Base-by-base conservation (phyloP, 257 asterid genomes). In the Solanum appendiculatum region DNA sequence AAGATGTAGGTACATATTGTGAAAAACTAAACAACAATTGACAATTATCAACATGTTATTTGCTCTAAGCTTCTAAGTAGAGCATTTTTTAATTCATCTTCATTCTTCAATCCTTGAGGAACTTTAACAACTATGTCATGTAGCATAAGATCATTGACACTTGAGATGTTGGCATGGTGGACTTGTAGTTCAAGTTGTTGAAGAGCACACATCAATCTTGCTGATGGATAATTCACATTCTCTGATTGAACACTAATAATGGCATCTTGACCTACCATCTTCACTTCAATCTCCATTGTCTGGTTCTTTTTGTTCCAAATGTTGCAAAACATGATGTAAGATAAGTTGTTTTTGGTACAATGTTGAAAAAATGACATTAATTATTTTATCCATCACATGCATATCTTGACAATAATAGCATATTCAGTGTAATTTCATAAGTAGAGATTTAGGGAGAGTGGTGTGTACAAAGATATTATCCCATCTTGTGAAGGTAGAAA, bases 231-330 rank as follows among this genome's bases (percentile, higher is more conserved):
- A 29, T 91, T 88, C 0, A 69, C 31, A 84, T 88, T 92, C 4
- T 91, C 95, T 18, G 96, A 93, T 89, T 93, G 99, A 3, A 93
- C 95, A 86, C 99, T 90, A 27, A 96, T 90, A 96, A 96, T 94
- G 21, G 96, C 98, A 66, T 96, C 96, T 2, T 13, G 12, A 3
- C 98, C 98, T 0, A 94, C 91, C 15, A 96, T 78, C 94, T 90
- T 94, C 73, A 96, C 98, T 46, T 96, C 98, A 16, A 94, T 93
- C 93, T 25, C 72, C 72, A 64, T 5, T 1, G 72, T 25, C 72
- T 64, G 72, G 8, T 64, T 25, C 9, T 64, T 14, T 44, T 63
- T 60, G 14, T 3, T 23, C 7, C 31, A 60, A 60, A 60, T 60
- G 69, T 60, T 23, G 15, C 15, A 64, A 9, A 25, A 64, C 18